A percentile compares a stretch with the other conserved stretches of the same genome.
Conservation (phyloP, 2,329 filamentous ascomycete genomes). For the Gnomoniopsis sp. region DNA sequence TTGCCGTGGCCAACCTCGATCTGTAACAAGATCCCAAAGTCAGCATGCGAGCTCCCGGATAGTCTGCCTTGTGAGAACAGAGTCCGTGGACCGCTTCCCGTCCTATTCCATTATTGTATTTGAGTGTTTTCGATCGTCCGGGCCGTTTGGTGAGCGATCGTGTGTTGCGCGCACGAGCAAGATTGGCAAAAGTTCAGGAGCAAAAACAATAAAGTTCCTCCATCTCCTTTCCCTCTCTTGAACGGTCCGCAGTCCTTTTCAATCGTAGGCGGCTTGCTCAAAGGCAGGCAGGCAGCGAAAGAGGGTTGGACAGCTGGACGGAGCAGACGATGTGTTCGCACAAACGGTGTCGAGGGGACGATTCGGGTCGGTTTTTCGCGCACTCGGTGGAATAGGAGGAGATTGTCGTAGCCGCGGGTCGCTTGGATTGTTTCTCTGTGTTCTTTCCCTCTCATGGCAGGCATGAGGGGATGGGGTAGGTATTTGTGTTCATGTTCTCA, state of each 20-base stretch:
- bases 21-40: constrained; percentile 68
- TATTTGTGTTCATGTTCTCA: constrained; percentile 59
- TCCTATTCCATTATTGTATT: constrained; percentile 55
- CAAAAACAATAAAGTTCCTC: too few relatives aligned
- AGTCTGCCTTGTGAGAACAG: constrained; percentile 29
- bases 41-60: constrained; percentile 74
- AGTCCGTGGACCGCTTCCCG: constrained; percentile 73
- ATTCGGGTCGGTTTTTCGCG: neutral
- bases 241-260: too few relatives aligned
- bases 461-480: neutral
- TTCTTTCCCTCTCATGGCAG: too few relatives aligned
- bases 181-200: neutral
- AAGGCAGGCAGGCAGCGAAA: too few relatives aligned
- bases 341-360: constrained; percentile 14
- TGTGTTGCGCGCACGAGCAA: neutral
- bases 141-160: neutral
- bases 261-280: too few relatives aligned
- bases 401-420: constrained; percentile 21
- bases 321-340: neutral
- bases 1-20: constrained; percentile 99
- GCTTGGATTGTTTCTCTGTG: neutral
- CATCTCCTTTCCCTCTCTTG: too few relatives aligned
- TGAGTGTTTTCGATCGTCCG: constrained; percentile 1
- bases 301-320: too few relatives aligned
- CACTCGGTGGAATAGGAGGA: constrained; percentile 42